These are phyloP conservation scores for Chlorella variabilis DNA, from an alignment of 163 green algal genomes.

Conservation along the genomic window DNA sequence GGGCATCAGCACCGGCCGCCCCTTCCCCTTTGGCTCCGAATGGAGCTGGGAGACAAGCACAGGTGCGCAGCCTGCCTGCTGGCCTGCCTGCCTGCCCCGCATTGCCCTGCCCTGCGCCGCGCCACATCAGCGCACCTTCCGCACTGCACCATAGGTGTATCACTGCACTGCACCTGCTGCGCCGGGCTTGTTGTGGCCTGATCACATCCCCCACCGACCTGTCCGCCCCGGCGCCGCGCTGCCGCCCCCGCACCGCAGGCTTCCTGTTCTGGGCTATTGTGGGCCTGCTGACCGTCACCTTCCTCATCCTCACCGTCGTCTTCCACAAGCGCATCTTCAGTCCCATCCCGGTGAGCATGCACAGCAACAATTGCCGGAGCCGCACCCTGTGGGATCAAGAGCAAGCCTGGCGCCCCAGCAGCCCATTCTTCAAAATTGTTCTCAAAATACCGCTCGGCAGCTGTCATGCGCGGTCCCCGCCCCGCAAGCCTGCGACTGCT, in stretches of 20 bases:
- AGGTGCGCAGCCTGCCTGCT: neutral
- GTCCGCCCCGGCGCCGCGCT: no score
- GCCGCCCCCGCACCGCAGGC: constrained; percentile 1
- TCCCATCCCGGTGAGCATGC: constrained; percentile 29
- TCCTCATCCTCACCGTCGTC: constrained; percentile 31
- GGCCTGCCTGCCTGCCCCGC: neutral
- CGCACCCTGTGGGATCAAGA: no score
- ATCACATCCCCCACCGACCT: no score
- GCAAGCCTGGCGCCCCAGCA: no score
- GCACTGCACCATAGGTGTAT: no score
- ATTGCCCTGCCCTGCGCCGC: no score
- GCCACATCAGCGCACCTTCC: neutral
- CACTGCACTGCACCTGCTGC: no score
- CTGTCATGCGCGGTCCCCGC: no score
- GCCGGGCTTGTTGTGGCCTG: no score
- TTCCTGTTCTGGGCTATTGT: constrained; percentile 34
- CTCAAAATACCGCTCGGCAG: no score
- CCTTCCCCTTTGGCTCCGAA: constrained; percentile 35
- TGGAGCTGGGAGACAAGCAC: constrained; percentile 23
- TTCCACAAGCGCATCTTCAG: constrained; percentile 43
- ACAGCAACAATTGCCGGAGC: no score
- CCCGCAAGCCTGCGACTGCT: neutral
- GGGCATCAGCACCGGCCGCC: neutral
- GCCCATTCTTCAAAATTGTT: no score
- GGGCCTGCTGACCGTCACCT: constrained; percentile 20